phyloP scores from a whole-genome alignment of 164 flowering plant species.

The Liriodendron chinense region DNA sequence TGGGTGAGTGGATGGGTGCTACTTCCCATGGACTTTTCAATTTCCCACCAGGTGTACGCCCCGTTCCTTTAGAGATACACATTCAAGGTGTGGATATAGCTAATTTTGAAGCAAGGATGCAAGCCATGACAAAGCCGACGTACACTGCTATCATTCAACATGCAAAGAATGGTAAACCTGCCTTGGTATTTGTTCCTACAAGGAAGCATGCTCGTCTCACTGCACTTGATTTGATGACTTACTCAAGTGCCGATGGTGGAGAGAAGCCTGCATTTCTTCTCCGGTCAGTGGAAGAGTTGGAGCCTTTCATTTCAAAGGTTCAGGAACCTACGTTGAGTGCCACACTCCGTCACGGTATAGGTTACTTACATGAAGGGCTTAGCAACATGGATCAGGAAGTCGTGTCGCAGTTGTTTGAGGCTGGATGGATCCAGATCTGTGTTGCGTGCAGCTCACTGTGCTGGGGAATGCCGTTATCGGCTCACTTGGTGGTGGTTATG shows the following conservation, averaged over 20 bases:
- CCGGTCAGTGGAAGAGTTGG: slow-evolving; percentile 50
- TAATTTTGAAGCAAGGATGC: slow-evolving; percentile 99
- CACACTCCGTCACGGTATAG: slow-evolving; percentile 29
- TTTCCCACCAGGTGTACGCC: slow-evolving; percentile 93
- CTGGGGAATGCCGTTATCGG: slow-evolving; percentile 83
- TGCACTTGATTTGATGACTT: slow-evolving; percentile 82
- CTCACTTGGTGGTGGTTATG: slow-evolving; percentile 95
- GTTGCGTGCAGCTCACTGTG: slow-evolving; percentile 88
- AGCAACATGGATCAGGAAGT: slow-evolving; percentile 67
- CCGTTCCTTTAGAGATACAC: slow-evolving; percentile 91
- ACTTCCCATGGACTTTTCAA: slow-evolving; percentile 95
- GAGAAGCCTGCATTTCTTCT: slow-evolving; percentile 57
- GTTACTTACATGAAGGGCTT: slow-evolving; percentile 86
- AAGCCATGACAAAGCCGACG: slow-evolving; percentile 95
- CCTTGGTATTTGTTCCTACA: slow-evolving; percentile 88
- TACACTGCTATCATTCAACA: slow-evolving; percentile 88
- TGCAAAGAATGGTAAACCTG: slow-evolving; percentile 83
- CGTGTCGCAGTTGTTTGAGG: slow-evolving; percentile 75
- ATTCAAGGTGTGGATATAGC: slow-evolving; percentile 96
- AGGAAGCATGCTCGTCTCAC: slow-evolving; percentile 87
- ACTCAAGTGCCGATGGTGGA: slow-evolving; percentile 57
- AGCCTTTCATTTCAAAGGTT: slow-evolving; percentile 55
- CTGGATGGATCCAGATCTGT: slow-evolving; percentile 94
- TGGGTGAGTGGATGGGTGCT: slow-evolving; percentile 99
- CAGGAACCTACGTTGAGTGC: slow-evolving; percentile 59